A percentile compares a stretch with the other conserved stretches of the same genome.
Evolutionary conservation across 495 filamentous ascomycete species (phyloP).

Genomic region (Talaromyces trachyspermus): DNA sequence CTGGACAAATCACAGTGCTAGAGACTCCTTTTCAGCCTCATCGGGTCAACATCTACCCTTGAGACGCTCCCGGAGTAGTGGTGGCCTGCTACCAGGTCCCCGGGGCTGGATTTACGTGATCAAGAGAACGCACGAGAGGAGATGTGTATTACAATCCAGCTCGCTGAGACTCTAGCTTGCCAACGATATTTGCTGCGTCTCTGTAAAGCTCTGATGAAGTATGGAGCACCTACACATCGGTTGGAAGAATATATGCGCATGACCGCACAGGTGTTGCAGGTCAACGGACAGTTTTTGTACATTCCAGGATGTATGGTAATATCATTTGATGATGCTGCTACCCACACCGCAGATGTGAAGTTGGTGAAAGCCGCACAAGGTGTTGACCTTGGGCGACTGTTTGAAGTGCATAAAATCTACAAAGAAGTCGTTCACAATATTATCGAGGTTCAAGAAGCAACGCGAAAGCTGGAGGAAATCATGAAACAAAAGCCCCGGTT

Average conservation of each 20-base stretch:
- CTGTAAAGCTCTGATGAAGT: constrained; percentile 81
- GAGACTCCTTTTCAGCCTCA: constrained; percentile 24
- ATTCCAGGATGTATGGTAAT: constrained; percentile 94
- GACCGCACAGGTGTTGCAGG: constrained; percentile 80
- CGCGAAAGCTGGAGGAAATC: constrained; percentile 57
- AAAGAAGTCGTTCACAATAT: constrained; percentile 89
- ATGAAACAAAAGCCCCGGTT: constrained; percentile 57
- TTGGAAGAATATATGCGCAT: constrained; percentile 85
- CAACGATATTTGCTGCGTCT: constrained; percentile 81
- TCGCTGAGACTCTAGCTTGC: constrained; percentile 73
- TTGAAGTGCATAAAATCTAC: constrained; percentile 83
- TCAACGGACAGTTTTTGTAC: constrained; percentile 87
- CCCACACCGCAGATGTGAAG: constrained; percentile 90
- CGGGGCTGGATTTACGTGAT: constrained; percentile 28
- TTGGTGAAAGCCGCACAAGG: constrained; percentile 71
- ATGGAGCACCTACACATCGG: constrained; percentile 70
- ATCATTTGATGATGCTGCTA: constrained; percentile 82
- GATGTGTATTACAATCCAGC: constrained; percentile 78
- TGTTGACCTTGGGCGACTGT: constrained; percentile 75
- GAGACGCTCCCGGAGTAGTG: constrained; percentile 40
- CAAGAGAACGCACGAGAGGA: constrained; percentile 47
- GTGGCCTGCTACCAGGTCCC: constrained; percentile 23
- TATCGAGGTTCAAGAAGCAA: constrained; percentile 80
- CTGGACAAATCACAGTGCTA: constrained; percentile 34
- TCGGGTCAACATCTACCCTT: constrained; percentile 29